phyloP scores from a whole-genome alignment of 345 rosid genomes.

The Eucalyptus camaldulensis region DNA sequence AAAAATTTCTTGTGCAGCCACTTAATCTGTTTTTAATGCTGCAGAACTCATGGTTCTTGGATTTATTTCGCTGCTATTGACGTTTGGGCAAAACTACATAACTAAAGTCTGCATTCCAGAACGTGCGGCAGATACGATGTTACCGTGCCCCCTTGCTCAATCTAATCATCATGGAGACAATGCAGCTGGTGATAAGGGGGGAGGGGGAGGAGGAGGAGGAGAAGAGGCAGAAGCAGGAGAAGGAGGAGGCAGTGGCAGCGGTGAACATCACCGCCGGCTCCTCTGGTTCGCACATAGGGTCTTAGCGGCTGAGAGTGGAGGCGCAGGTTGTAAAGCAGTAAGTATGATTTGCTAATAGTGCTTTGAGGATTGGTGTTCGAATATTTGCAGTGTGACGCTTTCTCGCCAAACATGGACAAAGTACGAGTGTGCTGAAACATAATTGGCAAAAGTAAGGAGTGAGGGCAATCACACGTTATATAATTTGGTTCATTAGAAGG shows the following conservation, averaged over 20 bases:
- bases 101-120: slow-evolving; percentile 48
- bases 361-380: not conserved
- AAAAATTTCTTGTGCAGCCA: not conserved
- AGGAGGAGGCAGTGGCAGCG: not conserved
- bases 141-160: slow-evolving; percentile 42
- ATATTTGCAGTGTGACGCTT: not conserved
- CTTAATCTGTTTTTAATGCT: not conserved
- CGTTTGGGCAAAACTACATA: slow-evolving; percentile 79
- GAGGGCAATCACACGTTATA: not conserved
- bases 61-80: slow-evolving; percentile 72
- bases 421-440: not conserved
- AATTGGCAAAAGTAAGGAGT: not conserved
- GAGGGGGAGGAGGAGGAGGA: not conserved
- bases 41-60: slow-evolving; percentile 96
- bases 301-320: slow-evolving; percentile 16
- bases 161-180: not conserved
- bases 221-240: not conserved
- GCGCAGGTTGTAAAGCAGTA: slow-evolving; percentile 17
- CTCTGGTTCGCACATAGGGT: slow-evolving; percentile 25
- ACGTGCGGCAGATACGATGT: slow-evolving; percentile 52
- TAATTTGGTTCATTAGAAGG: not conserved
- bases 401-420: not conserved
- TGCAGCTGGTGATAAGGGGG: not conserved
- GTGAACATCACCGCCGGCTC: slow-evolving; percentile 21
- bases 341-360: not conserved